phyloP scores from a whole-genome alignment of 1,284 basidiomycete species.

The Moesziomyces sp. region DNA sequence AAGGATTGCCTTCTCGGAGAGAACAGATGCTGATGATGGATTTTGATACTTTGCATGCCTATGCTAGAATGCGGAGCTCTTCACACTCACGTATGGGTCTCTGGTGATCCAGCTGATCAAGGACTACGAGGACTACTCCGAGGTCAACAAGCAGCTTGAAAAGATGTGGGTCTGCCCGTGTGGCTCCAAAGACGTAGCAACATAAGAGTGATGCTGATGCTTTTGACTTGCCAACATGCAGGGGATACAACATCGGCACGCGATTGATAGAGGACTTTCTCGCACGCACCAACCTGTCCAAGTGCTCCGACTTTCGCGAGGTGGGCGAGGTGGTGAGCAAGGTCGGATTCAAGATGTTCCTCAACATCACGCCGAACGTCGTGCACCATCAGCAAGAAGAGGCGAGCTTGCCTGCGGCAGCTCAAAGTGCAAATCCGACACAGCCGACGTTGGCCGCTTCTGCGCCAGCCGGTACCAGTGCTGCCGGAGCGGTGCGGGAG shows the following conservation, averaged over 20 bases:
- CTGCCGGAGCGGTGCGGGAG: slow-evolving; percentile 56
- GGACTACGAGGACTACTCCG: slow-evolving; percentile 96
- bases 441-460: slow-evolving; percentile 12
- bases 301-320: slow-evolving; percentile 89
- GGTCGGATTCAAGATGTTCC: slow-evolving; percentile 97
- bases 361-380: slow-evolving; percentile 89
- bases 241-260: slow-evolving; percentile 99
- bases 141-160: slow-evolving; percentile 77
- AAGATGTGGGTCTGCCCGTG: slow-evolving; percentile 71
- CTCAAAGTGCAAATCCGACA: slow-evolving; percentile 14
- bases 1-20: background rate
- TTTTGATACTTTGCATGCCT: background rate
- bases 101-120: slow-evolving; percentile 98
- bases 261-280: slow-evolving; percentile 97
- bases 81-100: slow-evolving; percentile 95
- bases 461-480: slow-evolving; percentile 7
- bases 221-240: slow-evolving; percentile 65
- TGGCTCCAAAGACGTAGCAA: background rate
- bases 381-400: slow-evolving; percentile 72
- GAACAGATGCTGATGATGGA: background rate
- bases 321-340: slow-evolving; percentile 72
- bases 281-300: slow-evolving; percentile 77
- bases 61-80: slow-evolving; percentile 85
- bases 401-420: slow-evolving; percentile 34
- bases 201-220: background rate